Evolutionary conservation across 108 stramenopile species (phyloP), one percentile per base, ranked within the genome.

Genomic region (Nitzschia sp.): DNA sequence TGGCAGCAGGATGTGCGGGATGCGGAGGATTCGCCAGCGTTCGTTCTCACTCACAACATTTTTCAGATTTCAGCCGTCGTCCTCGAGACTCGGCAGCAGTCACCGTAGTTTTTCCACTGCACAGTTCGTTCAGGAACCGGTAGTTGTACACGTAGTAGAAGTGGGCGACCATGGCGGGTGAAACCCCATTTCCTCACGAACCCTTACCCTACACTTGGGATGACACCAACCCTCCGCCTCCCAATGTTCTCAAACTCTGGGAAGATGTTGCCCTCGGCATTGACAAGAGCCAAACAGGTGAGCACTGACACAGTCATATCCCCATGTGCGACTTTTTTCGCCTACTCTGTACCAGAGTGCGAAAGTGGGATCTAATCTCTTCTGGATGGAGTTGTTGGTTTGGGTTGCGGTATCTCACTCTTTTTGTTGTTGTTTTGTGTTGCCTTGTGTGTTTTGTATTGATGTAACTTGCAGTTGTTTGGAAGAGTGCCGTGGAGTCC

Each of bases 401-500:
- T 48, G 14, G 46, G 17, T 17, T 5, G 46, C 14, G 17, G 46
- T 17, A 17, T 17, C 3, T 48, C n/a, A 17, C 17, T 17, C 46
- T 2, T 15, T 48, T 15, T 48, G 2, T 6, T 15, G 17, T 48
- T 48, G 17, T 48, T 15, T 48, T 48, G 43, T 17, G 17, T 5
- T 34, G 1, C 5, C 29, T 34, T 34, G 1, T 34, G 29, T 34
- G n/a, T n/a, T n/a, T n/a, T n/a, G n/a, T n/a, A n/a, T n/a, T n/a
- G n/a, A n/a, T 51, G 29, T 29, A 8, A 5, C 52, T n/a, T 34
- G 25, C 64, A 91, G 89, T 94, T 17, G 84, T 94, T 15, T 94
- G 89, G 89, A 78, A 71, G 52, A 84, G 80, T 61, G 89, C 89
- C 15, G 92, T 91, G 10, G 86, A 91, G 37, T 88, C 89, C 38